These are phyloP conservation scores for Colletotrichum sp. DNA, from an alignment of 2,329 filamentous ascomycete species.

Conservation along the genomic window DNA sequence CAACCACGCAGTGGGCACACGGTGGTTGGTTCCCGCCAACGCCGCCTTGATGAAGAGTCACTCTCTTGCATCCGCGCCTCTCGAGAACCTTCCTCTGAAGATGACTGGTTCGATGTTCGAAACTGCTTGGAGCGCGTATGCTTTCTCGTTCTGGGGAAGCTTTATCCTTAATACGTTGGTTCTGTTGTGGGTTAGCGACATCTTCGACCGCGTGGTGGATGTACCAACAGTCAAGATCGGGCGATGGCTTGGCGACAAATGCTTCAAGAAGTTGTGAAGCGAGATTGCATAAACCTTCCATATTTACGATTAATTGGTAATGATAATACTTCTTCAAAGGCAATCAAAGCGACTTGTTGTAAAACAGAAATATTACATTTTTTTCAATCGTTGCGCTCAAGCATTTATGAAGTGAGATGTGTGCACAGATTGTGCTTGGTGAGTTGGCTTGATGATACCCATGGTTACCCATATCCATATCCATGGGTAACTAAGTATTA, in stretches of 20 bases:
- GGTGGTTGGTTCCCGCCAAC: constrained; percentile 23
- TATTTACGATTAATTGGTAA: not conserved
- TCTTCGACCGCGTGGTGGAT: not conserved
- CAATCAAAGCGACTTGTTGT: not conserved
- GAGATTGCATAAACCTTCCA: not conserved
- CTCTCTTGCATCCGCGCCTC: not conserved
- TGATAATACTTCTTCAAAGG: not conserved
- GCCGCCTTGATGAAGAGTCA: not conserved
- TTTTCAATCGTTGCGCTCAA: rapidly evolving
- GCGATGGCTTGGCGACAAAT: not conserved
- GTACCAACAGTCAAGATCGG: not conserved
- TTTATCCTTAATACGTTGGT: not conserved
- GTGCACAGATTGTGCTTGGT: no score
- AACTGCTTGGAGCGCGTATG: not conserved
- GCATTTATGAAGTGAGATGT: not conserved
- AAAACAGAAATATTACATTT: not conserved
- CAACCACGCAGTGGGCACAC: constrained; percentile 49
- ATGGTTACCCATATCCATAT: no score
- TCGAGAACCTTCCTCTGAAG: not conserved
- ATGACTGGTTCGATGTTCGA: not conserved
- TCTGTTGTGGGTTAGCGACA: not conserved
- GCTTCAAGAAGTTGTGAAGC: not conserved
- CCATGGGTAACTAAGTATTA: no score
- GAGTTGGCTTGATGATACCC: no score
- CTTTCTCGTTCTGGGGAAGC: not conserved